Evolutionary conservation across 2,329 filamentous ascomycete species (phyloP).

Genomic region (Xylariaceae sp.): DNA sequence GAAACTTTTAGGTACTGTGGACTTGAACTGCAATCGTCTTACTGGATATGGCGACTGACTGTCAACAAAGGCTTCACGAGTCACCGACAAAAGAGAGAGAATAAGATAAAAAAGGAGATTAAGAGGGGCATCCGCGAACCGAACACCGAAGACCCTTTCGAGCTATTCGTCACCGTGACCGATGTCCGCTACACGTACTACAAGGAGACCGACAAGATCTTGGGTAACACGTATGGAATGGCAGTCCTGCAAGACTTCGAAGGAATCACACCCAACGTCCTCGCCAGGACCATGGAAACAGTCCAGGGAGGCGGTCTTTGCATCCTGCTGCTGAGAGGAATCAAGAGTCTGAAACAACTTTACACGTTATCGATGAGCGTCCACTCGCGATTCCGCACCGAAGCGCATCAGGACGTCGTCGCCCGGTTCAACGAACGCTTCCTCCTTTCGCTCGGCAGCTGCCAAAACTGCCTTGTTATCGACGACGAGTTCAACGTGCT

Average conservation of each 20-base stretch:
- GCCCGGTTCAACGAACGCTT: constrained; percentile 98
- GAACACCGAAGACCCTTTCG: constrained; percentile 67
- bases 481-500: constrained; percentile 97
- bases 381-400: constrained; percentile 91
- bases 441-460: constrained; percentile 89
- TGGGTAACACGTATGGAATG: constrained; percentile 86
- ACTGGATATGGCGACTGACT: neutral
- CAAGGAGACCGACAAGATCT: constrained; percentile 88
- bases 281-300: constrained; percentile 92
- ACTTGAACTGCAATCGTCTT: constrained; percentile 52
- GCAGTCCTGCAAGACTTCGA: constrained; percentile 98
- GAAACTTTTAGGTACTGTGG: constrained; percentile 65
- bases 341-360: constrained; percentile 94
- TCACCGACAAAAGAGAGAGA: constrained; percentile 96
- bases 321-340: constrained; percentile 84
- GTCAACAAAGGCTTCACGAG: constrained; percentile 34
- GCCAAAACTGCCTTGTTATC: constrained; percentile 88
- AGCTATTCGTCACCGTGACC: constrained; percentile 14
- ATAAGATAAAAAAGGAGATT: constrained; percentile 97
- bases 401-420: constrained; percentile 91
- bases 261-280: constrained; percentile 91
- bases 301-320: constrained; percentile 95
- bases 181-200: constrained; percentile 91
- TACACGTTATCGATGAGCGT: constrained; percentile 98
- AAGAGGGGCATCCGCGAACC: constrained; percentile 89